Conservation (phyloP, 2,329 filamentous ascomycete species). For the Cercospora zeae-maydis region DNA sequence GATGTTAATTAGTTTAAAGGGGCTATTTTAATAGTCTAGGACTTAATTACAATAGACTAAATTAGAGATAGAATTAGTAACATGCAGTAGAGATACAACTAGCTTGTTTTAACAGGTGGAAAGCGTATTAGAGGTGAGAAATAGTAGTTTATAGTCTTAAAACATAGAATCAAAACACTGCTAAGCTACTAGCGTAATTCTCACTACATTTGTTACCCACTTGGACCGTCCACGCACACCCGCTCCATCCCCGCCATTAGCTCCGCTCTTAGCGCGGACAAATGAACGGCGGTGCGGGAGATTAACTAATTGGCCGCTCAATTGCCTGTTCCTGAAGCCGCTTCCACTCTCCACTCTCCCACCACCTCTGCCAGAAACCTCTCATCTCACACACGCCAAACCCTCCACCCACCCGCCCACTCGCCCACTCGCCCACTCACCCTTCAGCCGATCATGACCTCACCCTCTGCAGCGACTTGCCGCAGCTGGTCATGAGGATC, state of each 20-base stretch:
- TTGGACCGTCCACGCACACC: not conserved
- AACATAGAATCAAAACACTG: too few relatives aligned
- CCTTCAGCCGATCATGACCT: not conserved
- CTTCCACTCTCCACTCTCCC: not conserved
- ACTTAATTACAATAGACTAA: too few relatives aligned
- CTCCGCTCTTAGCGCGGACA: not conserved
- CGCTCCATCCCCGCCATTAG: not conserved
- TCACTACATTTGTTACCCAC: too few relatives aligned
- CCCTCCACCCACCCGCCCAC: not conserved
- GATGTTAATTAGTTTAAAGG: too few relatives aligned
- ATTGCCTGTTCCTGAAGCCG: constrained; percentile 1
- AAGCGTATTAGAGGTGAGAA: too few relatives aligned
- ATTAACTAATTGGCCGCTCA: not conserved
- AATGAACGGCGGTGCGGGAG: not conserved
- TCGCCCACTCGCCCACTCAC: not conserved
- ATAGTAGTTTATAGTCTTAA: too few relatives aligned
- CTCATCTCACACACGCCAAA: not conserved
- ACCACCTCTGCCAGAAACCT: not conserved
- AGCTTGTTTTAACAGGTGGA: too few relatives aligned
- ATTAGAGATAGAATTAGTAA: too few relatives aligned
- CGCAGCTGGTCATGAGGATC: constrained; percentile 7
- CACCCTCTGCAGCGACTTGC: not conserved
- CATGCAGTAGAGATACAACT: too few relatives aligned
- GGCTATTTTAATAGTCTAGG: too few relatives aligned
- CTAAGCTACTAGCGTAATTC: too few relatives aligned